Evolutionary conservation across 306 rosid species (phyloP), one percentile per base, ranked within the genome.

Genomic region (Echinosophora koreensis): DNA sequence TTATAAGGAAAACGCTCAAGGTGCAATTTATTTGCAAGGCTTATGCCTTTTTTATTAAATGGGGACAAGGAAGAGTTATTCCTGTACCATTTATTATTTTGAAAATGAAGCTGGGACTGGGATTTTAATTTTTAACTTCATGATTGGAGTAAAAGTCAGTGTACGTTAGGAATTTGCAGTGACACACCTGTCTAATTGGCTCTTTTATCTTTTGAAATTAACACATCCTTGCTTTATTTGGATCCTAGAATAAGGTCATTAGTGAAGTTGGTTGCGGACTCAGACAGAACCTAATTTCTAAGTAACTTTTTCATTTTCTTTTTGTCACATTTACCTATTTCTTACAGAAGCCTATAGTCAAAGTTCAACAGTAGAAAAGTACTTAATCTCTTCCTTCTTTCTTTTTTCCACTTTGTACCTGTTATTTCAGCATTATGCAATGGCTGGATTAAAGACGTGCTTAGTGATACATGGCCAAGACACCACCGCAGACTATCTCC

Each of bases 401-500:
- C 18, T 22, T 22, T 18, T 35, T 39, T 6, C 5, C 13, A 12
- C 38, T 58, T 18, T 72, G 17, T 39, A 34, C 70, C 58, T 80
- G 18, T 57, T 55, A 69, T 82, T 77, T 71, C 88, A 94, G 98
- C 97, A 94, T 77, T 94, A 87, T 88, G 98, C 98, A 78, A 76
- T 81, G 83, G 81, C 92, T 27, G 98, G 98, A 63, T 72, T 94
- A 22, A 88, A 87, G 47, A 92, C 97, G 60, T 94, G 98, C 69
- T 83, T 94, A 84, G 95, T 90, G 81, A 84, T 92, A 82, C 97
- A 94, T 63, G 71, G 84, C 64, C 98, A 94, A 88, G 97, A 94
- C 84, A 85, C 93, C 12, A 87, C 97, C 46, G 90, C 97, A 50
- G 97, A 94, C 78, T 87, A 81, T 79, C 93, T 92, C 70, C 90